These are phyloP conservation scores for Galerina marginata DNA, from an alignment of 768 basidiomycete genomes.

Conservation along the genomic window DNA sequence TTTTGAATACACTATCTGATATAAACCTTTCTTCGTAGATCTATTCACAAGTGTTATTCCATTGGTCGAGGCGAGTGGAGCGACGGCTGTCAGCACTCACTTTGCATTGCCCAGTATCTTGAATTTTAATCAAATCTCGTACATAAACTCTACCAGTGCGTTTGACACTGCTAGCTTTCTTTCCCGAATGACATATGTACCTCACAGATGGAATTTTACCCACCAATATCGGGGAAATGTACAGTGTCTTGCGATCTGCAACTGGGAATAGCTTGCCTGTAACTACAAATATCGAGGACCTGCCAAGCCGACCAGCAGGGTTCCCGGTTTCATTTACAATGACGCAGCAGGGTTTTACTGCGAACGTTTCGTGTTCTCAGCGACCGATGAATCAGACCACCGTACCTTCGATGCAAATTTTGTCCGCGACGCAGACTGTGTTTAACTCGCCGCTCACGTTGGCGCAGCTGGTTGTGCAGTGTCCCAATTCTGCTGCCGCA, in stretches of 20 bases:
- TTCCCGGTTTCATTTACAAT: conserved; percentile 22
- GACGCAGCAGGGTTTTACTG: conserved; percentile 30
- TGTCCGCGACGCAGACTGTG: conserved; percentile 3
- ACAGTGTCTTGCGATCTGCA: conserved; percentile 11
- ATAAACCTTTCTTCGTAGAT: conserved; percentile 6
- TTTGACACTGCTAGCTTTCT: neutral
- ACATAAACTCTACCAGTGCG: conserved; percentile 26
- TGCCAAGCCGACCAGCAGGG: conserved; percentile 4
- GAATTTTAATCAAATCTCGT: conserved; percentile 30
- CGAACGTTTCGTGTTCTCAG: conserved; percentile 21
- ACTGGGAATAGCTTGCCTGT: conserved; percentile 19
- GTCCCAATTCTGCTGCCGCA: conserved; percentile 3
- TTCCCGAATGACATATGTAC: neutral
- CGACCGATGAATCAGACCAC: conserved; percentile 14
- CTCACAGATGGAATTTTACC: conserved; percentile 18
- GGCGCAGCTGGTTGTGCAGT: conserved; percentile 20
- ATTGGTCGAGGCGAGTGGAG: conserved; percentile 19
- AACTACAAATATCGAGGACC: conserved; percentile 8
- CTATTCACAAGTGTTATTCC: conserved; percentile 21
- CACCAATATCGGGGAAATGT: conserved; percentile 8
- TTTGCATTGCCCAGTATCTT: conserved; percentile 24
- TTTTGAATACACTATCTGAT: neutral
- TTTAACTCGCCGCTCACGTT: conserved; percentile 17
- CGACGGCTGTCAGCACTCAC: conserved; percentile 18
- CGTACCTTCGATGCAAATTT: conserved; percentile 16